Evolutionary conservation across 352 stramenopile species (phyloP).

Genomic region (Phytophthora boehmeriae): DNA sequence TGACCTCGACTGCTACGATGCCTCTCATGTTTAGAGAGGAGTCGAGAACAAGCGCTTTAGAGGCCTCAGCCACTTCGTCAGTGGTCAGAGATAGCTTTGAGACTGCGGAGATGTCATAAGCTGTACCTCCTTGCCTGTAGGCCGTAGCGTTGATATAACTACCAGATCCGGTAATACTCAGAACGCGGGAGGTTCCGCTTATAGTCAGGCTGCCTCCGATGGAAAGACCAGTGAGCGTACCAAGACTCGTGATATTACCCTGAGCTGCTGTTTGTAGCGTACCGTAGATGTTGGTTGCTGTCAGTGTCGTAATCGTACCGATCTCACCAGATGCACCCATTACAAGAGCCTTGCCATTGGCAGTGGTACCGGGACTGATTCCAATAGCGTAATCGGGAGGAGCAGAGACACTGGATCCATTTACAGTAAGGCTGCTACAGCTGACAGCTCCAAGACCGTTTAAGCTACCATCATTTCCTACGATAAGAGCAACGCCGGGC

Average conservation of each 20-base stretch:
- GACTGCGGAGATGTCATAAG: no score
- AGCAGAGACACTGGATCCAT: not conserved
- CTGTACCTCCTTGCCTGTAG: no score
- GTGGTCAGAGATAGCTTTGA: no score
- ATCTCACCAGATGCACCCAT: not conserved
- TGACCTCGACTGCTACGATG: no score
- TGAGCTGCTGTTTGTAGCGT: not conserved
- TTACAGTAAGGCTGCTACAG: not conserved
- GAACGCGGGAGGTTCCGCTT: not conserved
- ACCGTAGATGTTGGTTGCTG: not conserved
- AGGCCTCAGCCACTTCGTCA: no score
- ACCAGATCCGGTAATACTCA: no score
- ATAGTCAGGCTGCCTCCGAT: slow-evolving; percentile 4
- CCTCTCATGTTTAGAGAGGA: no score
- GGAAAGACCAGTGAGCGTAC: slow-evolving; percentile 2
- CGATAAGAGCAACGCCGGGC: not conserved
- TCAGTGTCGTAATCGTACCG: not conserved
- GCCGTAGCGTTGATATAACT: no score
- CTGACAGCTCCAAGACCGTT: not conserved
- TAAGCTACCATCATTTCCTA: no score
- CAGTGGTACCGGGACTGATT: not conserved
- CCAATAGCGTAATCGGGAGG: not conserved
- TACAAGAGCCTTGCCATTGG: not conserved
- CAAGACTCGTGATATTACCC: slow-evolving; percentile 1
- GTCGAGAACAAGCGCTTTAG: no score